A percentile compares a stretch with the other conserved stretches of the same genome.
Evolutionary conservation across 176 grass and related monocot species (phyloP).

Genomic region (Oryza australiensis): DNA sequence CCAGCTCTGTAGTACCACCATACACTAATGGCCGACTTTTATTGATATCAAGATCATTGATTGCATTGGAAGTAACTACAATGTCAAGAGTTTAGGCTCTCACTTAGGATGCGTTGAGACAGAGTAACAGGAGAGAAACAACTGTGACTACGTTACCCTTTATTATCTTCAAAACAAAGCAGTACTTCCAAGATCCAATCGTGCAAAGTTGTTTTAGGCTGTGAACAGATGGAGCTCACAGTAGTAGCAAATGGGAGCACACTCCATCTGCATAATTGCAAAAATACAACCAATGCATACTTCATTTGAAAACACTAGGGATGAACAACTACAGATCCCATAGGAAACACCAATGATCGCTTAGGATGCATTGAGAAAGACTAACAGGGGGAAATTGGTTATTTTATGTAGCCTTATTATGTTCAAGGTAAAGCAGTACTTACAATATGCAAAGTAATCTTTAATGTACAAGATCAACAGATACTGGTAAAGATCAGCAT

Average conservation of each 20-base stretch:
- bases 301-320: slow-evolving; percentile 44
- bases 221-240: slow-evolving; percentile 13
- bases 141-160: background rate
- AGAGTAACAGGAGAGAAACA: background rate
- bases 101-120: background rate
- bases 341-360: slow-evolving; percentile 9
- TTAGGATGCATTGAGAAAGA: background rate
- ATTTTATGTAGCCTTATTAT: background rate
- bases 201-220: slow-evolving; percentile 7
- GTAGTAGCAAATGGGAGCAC: slow-evolving; percentile 13
- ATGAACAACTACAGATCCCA: slow-evolving; percentile 35
- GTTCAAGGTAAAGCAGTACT: background rate
- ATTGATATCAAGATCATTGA: background rate
- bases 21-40: background rate
- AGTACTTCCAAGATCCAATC: background rate
- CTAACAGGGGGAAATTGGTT: background rate
- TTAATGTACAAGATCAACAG: slow-evolving; percentile 15
- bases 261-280: slow-evolving; percentile 23
- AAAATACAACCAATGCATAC: slow-evolving; percentile 22
- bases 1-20: background rate
- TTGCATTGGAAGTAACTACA: background rate
- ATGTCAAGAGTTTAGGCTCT: background rate
- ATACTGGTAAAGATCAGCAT: slow-evolving; percentile 1
- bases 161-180: background rate
- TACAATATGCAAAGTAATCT: slow-evolving; percentile 3